These are phyloP conservation scores for Heliamphora exappendiculata DNA, from an alignment of 148 eudicot genomes.

Conservation along the genomic window DNA sequence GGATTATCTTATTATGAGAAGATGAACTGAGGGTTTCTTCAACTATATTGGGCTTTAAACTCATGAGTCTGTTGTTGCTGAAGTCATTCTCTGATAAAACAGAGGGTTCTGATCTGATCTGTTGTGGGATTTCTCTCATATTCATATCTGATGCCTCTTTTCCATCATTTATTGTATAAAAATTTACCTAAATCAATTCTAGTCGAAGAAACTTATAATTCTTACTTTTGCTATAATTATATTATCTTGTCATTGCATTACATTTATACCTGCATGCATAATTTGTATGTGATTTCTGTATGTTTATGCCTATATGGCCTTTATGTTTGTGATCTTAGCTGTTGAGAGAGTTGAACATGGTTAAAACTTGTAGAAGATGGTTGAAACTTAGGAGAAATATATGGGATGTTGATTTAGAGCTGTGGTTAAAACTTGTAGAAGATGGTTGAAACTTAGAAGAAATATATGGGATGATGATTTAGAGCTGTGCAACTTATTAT, in stretches of 20 bases:
- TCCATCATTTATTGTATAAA: constrained; percentile 13
- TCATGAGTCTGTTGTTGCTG: constrained; percentile 6
- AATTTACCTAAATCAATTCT: constrained; percentile 10
- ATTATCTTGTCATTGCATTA: background rate
- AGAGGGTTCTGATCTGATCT: constrained; percentile 11
- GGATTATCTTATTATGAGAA: constrained; percentile 13
- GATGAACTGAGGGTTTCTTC: constrained; percentile 5
- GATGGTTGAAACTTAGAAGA: background rate
- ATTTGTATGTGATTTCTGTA: background rate
- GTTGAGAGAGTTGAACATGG: background rate
- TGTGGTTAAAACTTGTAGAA: background rate
- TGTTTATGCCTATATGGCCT: background rate
- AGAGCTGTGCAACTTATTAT: background rate
- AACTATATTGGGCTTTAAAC: constrained; percentile 8
- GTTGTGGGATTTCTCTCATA: constrained; percentile 1
- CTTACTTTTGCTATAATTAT: background rate
- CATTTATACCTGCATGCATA: background rate
- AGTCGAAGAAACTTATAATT: constrained; percentile 10
- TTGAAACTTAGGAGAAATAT: background rate
- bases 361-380: background rate
- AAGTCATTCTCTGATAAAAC: constrained; percentile 7
- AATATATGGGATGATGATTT: background rate
- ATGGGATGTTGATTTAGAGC: background rate
- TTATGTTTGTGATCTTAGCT: background rate
- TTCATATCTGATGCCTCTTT: background rate